phyloP scores from a whole-genome alignment of 352 stramenopile genomes.

The Albugo laibachii region DNA sequence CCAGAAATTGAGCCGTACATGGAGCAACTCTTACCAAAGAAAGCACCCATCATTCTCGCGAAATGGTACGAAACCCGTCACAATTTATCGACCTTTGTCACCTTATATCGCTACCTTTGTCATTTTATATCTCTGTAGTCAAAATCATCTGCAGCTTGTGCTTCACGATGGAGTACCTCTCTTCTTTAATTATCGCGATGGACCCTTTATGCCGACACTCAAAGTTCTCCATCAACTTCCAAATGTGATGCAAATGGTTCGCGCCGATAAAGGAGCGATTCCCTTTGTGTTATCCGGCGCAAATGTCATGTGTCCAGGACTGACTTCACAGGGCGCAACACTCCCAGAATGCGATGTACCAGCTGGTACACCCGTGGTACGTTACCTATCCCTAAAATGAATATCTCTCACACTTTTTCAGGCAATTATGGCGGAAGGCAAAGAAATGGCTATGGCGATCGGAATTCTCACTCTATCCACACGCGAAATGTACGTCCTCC shows the following conservation, averaged over 20 bases:
- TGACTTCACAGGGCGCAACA: constrained; percentile 88
- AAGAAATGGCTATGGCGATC: constrained; percentile 92
- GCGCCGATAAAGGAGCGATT: constrained; percentile 95
- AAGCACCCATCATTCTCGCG: constrained; percentile 81
- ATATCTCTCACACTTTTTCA: constrained; percentile 4
- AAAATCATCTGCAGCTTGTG: constrained; percentile 82
- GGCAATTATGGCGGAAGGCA: constrained; percentile 95
- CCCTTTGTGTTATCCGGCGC: constrained; percentile 93
- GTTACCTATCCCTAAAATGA: constrained; percentile 18
- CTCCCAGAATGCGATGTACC: constrained; percentile 75
- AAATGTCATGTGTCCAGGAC: constrained; percentile 97
- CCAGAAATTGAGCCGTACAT: constrained; percentile 74
- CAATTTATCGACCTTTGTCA: background rate
- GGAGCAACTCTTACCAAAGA: constrained; percentile 86
- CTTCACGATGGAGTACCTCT: constrained; percentile 80
- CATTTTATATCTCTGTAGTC: constrained; percentile 20
- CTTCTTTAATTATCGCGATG: constrained; percentile 94
- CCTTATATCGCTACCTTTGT: constrained; percentile 4
- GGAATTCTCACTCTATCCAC: constrained; percentile 93
- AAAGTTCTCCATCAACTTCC: constrained; percentile 89
- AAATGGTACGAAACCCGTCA: constrained; percentile 50
- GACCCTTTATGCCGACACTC: constrained; percentile 92
- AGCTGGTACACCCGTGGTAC: constrained; percentile 66
- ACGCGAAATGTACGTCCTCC: constrained; percentile 82
- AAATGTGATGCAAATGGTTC: constrained; percentile 84